phyloP scores from a whole-genome alignment of 371 early-diverging fungal species.

The Amoeboaphelidium occidentale region DNA sequence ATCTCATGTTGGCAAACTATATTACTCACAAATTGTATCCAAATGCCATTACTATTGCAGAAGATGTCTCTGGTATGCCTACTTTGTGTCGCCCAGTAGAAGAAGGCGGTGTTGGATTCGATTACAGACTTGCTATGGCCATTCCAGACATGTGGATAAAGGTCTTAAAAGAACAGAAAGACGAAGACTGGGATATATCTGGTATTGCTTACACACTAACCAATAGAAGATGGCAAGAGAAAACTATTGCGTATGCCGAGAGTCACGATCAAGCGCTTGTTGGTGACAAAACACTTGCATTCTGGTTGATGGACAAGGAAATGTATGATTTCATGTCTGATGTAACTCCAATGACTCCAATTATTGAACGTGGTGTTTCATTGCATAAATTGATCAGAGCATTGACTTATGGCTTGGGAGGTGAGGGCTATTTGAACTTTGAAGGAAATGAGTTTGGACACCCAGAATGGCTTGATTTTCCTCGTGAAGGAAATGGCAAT shows the following conservation, averaged over 20 bases:
- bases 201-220: slow-evolving; percentile 58
- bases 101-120: slow-evolving; percentile 89
- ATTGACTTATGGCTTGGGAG: slow-evolving; percentile 64
- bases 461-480: slow-evolving; percentile 96
- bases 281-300: slow-evolving; percentile 88
- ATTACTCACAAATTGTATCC: slow-evolving; percentile 57
- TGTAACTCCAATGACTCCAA: slow-evolving; percentile 44
- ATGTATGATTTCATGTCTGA: slow-evolving; percentile 89
- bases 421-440: slow-evolving; percentile 85
- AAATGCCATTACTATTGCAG: slow-evolving; percentile 27
- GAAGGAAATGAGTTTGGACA: slow-evolving; percentile 74
- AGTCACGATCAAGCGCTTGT: slow-evolving; percentile 92
- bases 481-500: slow-evolving; percentile 61
- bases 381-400: slow-evolving; percentile 88
- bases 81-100: slow-evolving; percentile 64
- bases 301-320: slow-evolving; percentile 96
- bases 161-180: slow-evolving; percentile 56
- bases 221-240: slow-evolving; percentile 67
- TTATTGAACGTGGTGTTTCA: slow-evolving; percentile 77
- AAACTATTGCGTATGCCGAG: slow-evolving; percentile 75
- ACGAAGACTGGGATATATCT: slow-evolving; percentile 69
- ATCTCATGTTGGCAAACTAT: slow-evolving; percentile 70
- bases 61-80: slow-evolving; percentile 96
- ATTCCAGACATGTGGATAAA: slow-evolving; percentile 98
- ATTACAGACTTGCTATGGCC: slow-evolving; percentile 91